Conservation (phyloP, 179 eudicot genomes). For the Beta corolliflora region DNA sequence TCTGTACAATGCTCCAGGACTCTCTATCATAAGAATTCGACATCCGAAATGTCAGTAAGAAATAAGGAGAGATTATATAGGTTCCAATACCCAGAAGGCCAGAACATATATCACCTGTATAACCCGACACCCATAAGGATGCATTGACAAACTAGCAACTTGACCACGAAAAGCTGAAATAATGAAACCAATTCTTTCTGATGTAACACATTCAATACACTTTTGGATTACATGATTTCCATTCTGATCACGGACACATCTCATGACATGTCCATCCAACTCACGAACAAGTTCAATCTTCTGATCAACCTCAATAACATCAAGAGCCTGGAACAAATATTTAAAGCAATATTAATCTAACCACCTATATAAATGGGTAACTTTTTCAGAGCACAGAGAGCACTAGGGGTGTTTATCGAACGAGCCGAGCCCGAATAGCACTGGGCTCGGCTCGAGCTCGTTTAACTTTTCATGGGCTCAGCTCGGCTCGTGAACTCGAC, state of each 20-base stretch:
- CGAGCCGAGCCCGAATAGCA: too few relatives aligned
- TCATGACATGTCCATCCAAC: slow-evolving; percentile 84
- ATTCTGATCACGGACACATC: slow-evolving; percentile 92
- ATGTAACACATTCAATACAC: slow-evolving; percentile 80
- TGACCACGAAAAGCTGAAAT: slow-evolving; percentile 75
- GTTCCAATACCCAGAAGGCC: not conserved
- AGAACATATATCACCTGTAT: slow-evolving; percentile 60
- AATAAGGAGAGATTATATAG: not conserved
- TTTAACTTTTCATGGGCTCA: too few relatives aligned
- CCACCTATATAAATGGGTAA: too few relatives aligned
- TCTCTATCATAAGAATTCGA: slow-evolving; percentile 48
- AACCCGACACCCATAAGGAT: slow-evolving; percentile 98
- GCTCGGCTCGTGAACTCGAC: too few relatives aligned
- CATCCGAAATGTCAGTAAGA: slow-evolving; percentile 17
- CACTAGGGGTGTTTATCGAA: too few relatives aligned
- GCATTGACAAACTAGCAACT: slow-evolving; percentile 77
- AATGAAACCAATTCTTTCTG: slow-evolving; percentile 64
- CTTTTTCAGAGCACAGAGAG: too few relatives aligned
- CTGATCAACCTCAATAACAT: slow-evolving; percentile 88
- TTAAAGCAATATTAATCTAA: slow-evolving; percentile 1
- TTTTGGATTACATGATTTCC: slow-evolving; percentile 95
- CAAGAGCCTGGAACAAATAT: slow-evolving; percentile 64
- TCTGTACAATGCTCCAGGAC: slow-evolving; percentile 85
- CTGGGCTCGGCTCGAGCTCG: too few relatives aligned
- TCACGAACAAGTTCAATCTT: slow-evolving; percentile 71